Percentiles rank a stretch among this genome's conserved stretches.
Conservation (phyloP, 306 rosid species). For the Acacia confusa region DNA sequence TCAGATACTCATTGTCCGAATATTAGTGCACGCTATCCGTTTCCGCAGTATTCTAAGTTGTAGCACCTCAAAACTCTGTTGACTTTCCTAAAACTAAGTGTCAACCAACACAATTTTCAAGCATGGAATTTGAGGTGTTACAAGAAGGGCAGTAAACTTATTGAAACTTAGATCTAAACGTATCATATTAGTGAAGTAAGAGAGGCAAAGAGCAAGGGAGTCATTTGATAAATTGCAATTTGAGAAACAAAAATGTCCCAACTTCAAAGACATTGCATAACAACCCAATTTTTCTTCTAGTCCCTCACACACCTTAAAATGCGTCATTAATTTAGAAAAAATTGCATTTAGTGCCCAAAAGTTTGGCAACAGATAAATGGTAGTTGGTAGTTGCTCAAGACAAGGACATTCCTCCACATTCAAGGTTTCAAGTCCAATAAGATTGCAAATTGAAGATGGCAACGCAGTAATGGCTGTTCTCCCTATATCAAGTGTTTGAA, state of each 20-base stretch:
- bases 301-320: neutral
- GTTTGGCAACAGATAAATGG: neutral
- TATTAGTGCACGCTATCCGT: too few species aligned
- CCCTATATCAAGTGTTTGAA: neutral
- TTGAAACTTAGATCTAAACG: neutral
- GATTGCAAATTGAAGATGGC: conserved; percentile 7
- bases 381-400: neutral
- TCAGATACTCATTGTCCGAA: too few species aligned
- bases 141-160: neutral
- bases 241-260: neutral
- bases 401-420: neutral
- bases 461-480: neutral
- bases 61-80: too few species aligned
- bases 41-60: too few species aligned
- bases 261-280: neutral
- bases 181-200: neutral
- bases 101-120: too few species aligned
- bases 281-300: neutral
- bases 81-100: too few species aligned
- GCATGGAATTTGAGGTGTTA: too few species aligned
- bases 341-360: neutral
- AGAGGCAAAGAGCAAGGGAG: neutral
- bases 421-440: neutral
- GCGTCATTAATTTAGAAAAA: neutral
- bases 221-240: neutral